Conservation (phyloP, 2,329 filamentous ascomycete species). For the Aspergillus chevalieri region DNA sequence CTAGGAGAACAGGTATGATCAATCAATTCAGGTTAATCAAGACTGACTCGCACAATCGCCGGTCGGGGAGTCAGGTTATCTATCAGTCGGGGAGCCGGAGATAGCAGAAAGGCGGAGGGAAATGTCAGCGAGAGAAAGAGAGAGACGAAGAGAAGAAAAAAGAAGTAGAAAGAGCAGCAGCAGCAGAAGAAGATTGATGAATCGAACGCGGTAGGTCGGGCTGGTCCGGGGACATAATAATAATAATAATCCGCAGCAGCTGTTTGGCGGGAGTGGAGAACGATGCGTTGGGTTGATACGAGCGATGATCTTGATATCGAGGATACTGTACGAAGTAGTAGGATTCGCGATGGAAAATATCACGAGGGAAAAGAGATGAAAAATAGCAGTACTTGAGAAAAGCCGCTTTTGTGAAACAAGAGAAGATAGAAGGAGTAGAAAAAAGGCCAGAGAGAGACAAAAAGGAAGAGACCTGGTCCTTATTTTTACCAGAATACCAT, state of each 20-base stretch:
- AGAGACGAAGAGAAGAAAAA: neutral
- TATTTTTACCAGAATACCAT: too few relatives aligned
- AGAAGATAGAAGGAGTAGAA: neutral
- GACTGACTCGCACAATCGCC: too few relatives aligned
- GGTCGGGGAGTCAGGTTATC: too few relatives aligned
- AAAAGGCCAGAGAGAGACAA: neutral
- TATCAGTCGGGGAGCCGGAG: too few relatives aligned
- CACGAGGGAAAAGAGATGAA: neutral
- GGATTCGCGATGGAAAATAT: neutral
- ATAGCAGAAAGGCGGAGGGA: neutral
- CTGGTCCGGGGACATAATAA: neutral
- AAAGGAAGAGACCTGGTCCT: neutral
- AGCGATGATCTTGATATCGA: too few relatives aligned
- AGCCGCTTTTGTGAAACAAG: neutral
- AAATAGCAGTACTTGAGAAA: neutral
- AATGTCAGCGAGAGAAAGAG: neutral
- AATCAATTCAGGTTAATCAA: too few relatives aligned
- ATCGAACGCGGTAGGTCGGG: neutral
- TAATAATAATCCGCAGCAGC: neutral
- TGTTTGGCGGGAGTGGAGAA: slow-evolving; percentile 1
- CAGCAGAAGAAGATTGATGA: neutral
- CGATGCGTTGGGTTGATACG: neutral
- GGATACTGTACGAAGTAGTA: too few relatives aligned
- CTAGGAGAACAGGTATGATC: neutral
- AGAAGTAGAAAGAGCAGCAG: neutral